Percentiles rank a stretch among this genome's conserved stretches.
phyloP scores from a whole-genome alignment of 2,329 filamentous ascomycete species.

The Hypoxylon sp. region DNA sequence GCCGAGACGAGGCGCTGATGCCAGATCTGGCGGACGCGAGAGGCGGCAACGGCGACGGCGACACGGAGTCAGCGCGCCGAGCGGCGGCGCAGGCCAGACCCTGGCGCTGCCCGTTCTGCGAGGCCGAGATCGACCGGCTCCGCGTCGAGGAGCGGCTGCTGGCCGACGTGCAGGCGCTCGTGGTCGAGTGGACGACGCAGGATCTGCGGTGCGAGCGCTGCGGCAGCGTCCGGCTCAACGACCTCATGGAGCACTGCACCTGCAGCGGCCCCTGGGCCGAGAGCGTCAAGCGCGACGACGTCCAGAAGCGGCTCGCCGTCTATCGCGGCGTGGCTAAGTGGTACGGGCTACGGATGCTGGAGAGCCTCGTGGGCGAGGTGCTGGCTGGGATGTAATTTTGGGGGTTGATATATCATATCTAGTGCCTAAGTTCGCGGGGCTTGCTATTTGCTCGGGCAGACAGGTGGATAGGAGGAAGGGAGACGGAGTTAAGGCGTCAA shows the following conservation, averaged over 20 bases:
- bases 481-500: not conserved
- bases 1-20: slow-evolving; percentile 84
- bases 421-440: no score
- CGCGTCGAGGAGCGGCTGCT: slow-evolving; percentile 85
- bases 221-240: slow-evolving; percentile 80
- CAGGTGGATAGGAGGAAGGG: not conserved
- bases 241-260: slow-evolving; percentile 95
- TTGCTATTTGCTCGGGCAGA: no score
- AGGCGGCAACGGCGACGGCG: slow-evolving; percentile 21
- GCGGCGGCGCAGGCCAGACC: slow-evolving; percentile 51
- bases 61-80: slow-evolving; percentile 28
- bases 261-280: slow-evolving; percentile 88
- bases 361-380: slow-evolving; percentile 74
- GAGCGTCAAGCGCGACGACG: slow-evolving; percentile 71
- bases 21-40: slow-evolving; percentile 52
- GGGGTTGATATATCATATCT: no score
- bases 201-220: slow-evolving; percentile 82
- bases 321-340: slow-evolving; percentile 77
- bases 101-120: slow-evolving; percentile 83
- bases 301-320: slow-evolving; percentile 71
- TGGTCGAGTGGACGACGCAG: slow-evolving; percentile 85
- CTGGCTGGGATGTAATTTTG: slow-evolving; percentile 41
- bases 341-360: slow-evolving; percentile 84
- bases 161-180: slow-evolving; percentile 74
- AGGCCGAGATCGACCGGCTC: slow-evolving; percentile 77